These are phyloP conservation scores for Tubosaeta brunneosetosa DNA, from an alignment of 768 basidiomycete genomes.

Conservation along the genomic window DNA sequence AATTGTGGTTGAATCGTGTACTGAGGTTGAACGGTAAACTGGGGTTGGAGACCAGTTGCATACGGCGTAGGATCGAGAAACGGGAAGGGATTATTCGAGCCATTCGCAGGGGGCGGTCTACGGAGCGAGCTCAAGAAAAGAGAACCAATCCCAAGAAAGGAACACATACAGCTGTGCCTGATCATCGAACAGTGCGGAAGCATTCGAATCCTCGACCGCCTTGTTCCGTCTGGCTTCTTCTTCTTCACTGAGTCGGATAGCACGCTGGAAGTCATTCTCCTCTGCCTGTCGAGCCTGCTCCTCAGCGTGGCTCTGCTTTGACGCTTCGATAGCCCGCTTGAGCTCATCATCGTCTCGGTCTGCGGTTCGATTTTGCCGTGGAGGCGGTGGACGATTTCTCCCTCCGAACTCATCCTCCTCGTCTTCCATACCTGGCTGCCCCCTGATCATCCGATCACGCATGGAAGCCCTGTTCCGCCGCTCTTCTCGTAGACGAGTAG, in stretches of 20 bases:
- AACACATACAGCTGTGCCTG: constrained; percentile 65
- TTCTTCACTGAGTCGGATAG: constrained; percentile 82
- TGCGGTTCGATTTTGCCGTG: constrained; percentile 14
- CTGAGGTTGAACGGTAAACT: constrained; percentile 77
- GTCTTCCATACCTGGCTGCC: constrained; percentile 37
- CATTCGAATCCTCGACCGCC: constrained; percentile 70
- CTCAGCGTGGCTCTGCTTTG: constrained; percentile 65
- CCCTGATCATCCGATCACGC: constrained; percentile 90
- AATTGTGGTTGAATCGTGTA: constrained; percentile 75
- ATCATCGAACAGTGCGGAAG: constrained; percentile 80
- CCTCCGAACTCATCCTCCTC: constrained; percentile 16
- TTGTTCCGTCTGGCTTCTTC: constrained; percentile 77
- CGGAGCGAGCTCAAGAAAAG: constrained; percentile 1
- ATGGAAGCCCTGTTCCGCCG: constrained; percentile 80
- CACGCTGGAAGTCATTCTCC: constrained; percentile 80
- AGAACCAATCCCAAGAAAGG: not conserved
- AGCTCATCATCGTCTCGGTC: constrained; percentile 80
- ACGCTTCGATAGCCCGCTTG: constrained; percentile 82
- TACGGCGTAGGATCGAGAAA: constrained; percentile 57
- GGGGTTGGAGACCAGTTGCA: constrained; percentile 58
- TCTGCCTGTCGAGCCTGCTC: constrained; percentile 62
- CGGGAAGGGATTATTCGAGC: constrained; percentile 54
- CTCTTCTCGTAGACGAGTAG: constrained; percentile 79
- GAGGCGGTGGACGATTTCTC: constrained; percentile 11
- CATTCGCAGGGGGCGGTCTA: constrained; percentile 31